Conservation (phyloP, 2,329 filamentous ascomycete species). For the Aciculosporium take region DNA sequence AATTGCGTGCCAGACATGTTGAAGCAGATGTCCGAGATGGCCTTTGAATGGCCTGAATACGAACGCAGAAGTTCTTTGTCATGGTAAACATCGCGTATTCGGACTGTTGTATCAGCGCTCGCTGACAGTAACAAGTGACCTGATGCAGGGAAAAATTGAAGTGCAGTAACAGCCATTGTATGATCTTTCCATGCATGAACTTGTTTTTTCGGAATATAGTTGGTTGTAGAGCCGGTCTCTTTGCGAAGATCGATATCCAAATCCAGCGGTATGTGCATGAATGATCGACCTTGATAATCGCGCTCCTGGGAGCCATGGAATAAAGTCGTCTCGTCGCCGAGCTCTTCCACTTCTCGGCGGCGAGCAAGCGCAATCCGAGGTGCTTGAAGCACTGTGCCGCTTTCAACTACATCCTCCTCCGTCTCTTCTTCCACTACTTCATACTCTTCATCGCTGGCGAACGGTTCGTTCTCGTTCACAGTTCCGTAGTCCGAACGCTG, state of each 20-base stretch:
- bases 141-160: constrained; percentile 78
- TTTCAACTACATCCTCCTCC: constrained; percentile 52
- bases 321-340: constrained; percentile 63
- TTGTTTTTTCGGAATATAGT: constrained; percentile 89
- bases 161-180: constrained; percentile 68
- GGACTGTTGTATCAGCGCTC: constrained; percentile 81
- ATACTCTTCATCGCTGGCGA: constrained; percentile 67
- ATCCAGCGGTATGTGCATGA: constrained; percentile 94
- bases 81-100: constrained; percentile 92
- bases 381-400: constrained; percentile 45
- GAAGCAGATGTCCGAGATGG: constrained; percentile 81
- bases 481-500: constrained; percentile 58
- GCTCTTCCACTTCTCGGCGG: constrained; percentile 42
- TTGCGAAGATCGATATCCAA: constrained; percentile 74
- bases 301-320: constrained; percentile 74
- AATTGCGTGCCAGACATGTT: constrained; percentile 71
- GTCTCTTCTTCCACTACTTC: constrained; percentile 66
- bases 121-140: constrained; percentile 82
- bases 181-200: constrained; percentile 81
- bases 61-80: constrained; percentile 75
- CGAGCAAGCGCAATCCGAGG: constrained; percentile 38
- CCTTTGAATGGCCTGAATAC: constrained; percentile 83
- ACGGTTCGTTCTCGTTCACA: constrained; percentile 57
- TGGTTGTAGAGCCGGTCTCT: constrained; percentile 65
- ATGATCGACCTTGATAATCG: constrained; percentile 91